Percentiles rank a stretch among this genome's conserved stretches.
Evolutionary conservation across 208 protist species (phyloP).

Genomic region (Wallacemonas sp.): DNA sequence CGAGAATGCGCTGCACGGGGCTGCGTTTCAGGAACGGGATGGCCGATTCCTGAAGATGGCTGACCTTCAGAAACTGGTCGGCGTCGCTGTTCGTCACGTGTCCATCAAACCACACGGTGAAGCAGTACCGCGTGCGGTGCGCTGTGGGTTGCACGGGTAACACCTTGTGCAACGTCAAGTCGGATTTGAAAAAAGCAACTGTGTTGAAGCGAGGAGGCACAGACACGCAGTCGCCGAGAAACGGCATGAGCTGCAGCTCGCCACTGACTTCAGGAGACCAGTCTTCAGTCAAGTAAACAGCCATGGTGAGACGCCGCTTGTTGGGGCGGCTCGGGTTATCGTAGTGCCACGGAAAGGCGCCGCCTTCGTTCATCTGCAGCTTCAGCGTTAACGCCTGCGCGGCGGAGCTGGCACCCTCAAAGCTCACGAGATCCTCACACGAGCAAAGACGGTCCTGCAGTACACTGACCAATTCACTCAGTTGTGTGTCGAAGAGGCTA

Average conservation of each 20-base stretch:
- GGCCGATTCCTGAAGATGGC: slow-evolving; percentile 27
- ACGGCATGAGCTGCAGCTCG: slow-evolving; percentile 45
- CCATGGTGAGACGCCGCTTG: slow-evolving; percentile 53
- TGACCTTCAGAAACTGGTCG: slow-evolving; percentile 32
- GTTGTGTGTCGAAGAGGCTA: slow-evolving; percentile 30
- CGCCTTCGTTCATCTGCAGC: slow-evolving; percentile 58
- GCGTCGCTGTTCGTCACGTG: slow-evolving; percentile 38
- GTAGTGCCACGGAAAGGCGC: slow-evolving; percentile 62
- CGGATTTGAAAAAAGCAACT: slow-evolving; percentile 41
- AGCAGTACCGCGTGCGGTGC: slow-evolving; percentile 35
- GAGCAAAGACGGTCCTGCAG: slow-evolving; percentile 28
- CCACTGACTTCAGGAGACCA: slow-evolving; percentile 36
- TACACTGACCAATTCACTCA: slow-evolving; percentile 35
- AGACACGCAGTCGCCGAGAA: slow-evolving; percentile 28
- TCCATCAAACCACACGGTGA: slow-evolving; percentile 64
- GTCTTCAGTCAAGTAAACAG: slow-evolving; percentile 49
- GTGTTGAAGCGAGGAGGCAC: slow-evolving; percentile 41
- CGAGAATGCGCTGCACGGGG: slow-evolving; percentile 44
- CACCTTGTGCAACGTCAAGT: slow-evolving; percentile 43
- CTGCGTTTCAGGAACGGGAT: slow-evolving; percentile 37
- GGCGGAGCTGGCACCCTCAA: slow-evolving; percentile 17
- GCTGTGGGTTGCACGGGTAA: slow-evolving; percentile 16
- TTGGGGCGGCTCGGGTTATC: slow-evolving; percentile 55
- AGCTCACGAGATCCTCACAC: slow-evolving; percentile 34
- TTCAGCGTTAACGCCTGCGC: slow-evolving; percentile 39